Evolutionary conservation across 306 rosid species (phyloP).

Genomic region (Argentina anserina): DNA sequence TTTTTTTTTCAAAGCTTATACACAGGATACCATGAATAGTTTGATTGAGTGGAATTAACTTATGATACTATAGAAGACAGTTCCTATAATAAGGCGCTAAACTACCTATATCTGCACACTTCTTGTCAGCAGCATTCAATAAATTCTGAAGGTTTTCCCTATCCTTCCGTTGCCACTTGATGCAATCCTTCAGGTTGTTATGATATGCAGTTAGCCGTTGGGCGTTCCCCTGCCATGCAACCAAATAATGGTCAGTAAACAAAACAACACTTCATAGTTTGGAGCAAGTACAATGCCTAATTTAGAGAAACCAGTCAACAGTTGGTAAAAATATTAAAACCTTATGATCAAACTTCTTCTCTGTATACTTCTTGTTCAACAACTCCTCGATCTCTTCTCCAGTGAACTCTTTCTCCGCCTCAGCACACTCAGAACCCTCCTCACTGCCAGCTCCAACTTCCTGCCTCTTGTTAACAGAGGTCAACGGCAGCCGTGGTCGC

Average conservation of each 20-base stretch:
- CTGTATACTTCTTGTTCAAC: slow-evolving; percentile 62
- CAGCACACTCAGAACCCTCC: slow-evolving; percentile 38
- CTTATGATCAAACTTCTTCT: slow-evolving; percentile 61
- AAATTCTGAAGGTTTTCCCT: slow-evolving; percentile 59
- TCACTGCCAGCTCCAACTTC: slow-evolving; percentile 29
- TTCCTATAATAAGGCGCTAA: neutral
- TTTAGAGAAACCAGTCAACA: neutral
- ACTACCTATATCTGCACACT: slow-evolving; percentile 64
- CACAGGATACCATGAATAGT: neutral
- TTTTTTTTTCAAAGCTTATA: neutral
- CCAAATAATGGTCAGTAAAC: neutral
- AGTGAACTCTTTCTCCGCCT: slow-evolving; percentile 45
- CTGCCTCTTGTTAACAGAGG: slow-evolving; percentile 25
- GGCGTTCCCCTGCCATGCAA: slow-evolving; percentile 49
- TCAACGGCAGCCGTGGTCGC: slow-evolving; percentile 10
- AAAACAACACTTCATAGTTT: neutral
- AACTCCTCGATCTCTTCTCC: slow-evolving; percentile 64
- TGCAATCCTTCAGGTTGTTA: slow-evolving; percentile 66
- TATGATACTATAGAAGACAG: neutral
- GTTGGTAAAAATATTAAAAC: slow-evolving; percentile 27
- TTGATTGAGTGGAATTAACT: neutral
- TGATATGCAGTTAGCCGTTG: slow-evolving; percentile 53
- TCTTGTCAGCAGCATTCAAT: slow-evolving; percentile 57
- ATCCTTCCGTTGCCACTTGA: slow-evolving; percentile 61
- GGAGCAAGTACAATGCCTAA: neutral